Conservation (phyloP, 2,329 filamentous ascomycete genomes). For the Aspergillus sp. region DNA sequence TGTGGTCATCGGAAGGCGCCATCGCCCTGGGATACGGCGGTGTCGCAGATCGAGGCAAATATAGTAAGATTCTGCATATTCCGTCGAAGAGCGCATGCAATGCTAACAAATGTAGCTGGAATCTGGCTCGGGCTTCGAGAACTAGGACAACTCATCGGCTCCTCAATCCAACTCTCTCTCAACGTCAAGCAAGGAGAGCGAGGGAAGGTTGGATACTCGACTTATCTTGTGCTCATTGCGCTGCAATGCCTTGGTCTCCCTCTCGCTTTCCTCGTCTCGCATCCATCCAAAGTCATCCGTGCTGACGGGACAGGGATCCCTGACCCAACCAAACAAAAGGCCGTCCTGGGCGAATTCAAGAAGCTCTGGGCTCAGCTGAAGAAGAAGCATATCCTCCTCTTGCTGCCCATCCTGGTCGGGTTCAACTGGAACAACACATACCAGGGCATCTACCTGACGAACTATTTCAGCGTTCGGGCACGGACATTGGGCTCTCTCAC, state of each 20-base stretch:
- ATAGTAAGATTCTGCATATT: neutral
- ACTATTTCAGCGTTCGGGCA: conserved; percentile 8
- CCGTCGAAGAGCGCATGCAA: neutral
- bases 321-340: conserved; percentile 4
- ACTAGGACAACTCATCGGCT: conserved; percentile 9
- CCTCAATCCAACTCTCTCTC: conserved; percentile 7
- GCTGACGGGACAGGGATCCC: neutral
- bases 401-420: conserved; percentile 7
- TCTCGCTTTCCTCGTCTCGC: conserved; percentile 2
- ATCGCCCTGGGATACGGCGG: conserved; percentile 7
- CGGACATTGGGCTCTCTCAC: conserved; percentile 1
- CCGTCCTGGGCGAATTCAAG: conserved; percentile 3
- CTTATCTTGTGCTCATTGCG: conserved; percentile 2
- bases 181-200: conserved; percentile 4
- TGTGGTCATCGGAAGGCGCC: conserved; percentile 5
- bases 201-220: conserved; percentile 7
- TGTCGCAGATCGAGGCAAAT: conserved; percentile 6
- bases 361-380: conserved; percentile 3
- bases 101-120: conserved; percentile 1
- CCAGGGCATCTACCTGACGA: conserved; percentile 10
- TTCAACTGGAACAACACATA: conserved; percentile 10
- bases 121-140: conserved; percentile 12
- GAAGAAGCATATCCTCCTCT: conserved; percentile 6
- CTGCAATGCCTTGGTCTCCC: conserved; percentile 5
- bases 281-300: conserved; percentile 5